These are phyloP conservation scores for Thraustotheca clavata DNA, from an alignment of 352 stramenopile species.

Conservation along the genomic window DNA sequence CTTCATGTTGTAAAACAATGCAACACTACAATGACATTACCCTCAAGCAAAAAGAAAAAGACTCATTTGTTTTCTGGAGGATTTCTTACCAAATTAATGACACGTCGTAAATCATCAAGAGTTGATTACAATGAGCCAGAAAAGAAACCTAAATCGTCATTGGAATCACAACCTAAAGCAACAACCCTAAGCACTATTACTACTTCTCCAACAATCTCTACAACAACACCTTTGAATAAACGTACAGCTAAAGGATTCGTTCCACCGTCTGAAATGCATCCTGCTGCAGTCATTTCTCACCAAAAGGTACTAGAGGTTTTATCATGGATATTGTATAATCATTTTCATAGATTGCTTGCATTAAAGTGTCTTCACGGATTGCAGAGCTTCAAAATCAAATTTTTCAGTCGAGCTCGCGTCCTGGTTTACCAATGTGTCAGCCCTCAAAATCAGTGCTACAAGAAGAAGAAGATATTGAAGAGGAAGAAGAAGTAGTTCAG, in stretches of 20 bases:
- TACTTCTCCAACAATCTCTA: not conserved
- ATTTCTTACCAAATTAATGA: slow-evolving; percentile 3
- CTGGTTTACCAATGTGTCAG: slow-evolving; percentile 10
- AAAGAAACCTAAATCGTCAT: not conserved
- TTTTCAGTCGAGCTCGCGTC: not conserved
- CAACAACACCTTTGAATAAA: not conserved
- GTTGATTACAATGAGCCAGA: not conserved
- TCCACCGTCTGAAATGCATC: slow-evolving; percentile 9
- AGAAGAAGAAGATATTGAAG: slow-evolving; percentile 3
- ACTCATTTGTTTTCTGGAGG: slow-evolving; percentile 1
- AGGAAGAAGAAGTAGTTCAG: not conserved
- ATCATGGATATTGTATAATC: not conserved
- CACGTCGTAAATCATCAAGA: not conserved
- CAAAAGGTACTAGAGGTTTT: slow-evolving; percentile 5
- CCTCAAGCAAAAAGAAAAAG: not conserved
- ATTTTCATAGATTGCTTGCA: slow-evolving; percentile 13
- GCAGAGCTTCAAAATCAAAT: slow-evolving; percentile 20
- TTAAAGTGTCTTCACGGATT: slow-evolving; percentile 16
- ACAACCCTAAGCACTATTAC: not conserved
- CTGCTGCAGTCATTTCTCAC: slow-evolving; percentile 5
- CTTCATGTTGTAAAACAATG: slow-evolving; percentile 27
- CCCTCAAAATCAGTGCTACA: not conserved
- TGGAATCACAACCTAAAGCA: not conserved
- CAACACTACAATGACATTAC: not conserved
- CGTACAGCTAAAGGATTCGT: not conserved